A percentile compares a stretch with the other conserved stretches of the same genome.
These are phyloP conservation scores for Colletotrichum siamense DNA, from an alignment of 2,329 filamentous ascomycete species.

Conservation along the genomic window DNA sequence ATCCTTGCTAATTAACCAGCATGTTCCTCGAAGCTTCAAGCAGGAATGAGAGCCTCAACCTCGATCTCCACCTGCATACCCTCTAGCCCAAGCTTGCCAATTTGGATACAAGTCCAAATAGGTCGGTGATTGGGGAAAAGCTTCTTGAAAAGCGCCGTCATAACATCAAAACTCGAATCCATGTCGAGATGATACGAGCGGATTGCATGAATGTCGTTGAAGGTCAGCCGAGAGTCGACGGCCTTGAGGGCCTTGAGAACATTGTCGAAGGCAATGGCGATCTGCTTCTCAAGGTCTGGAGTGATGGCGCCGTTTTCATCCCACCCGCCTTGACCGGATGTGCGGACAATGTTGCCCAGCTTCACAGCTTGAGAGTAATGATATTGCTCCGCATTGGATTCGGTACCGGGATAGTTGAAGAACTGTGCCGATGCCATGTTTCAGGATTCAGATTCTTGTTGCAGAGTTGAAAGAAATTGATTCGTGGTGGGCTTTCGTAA, in stretches of 20 bases:
- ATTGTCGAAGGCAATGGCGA: slow-evolving; percentile 40
- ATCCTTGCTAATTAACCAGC: not conserved
- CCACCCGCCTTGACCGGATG: slow-evolving; percentile 31
- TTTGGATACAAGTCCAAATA: slow-evolving; percentile 59
- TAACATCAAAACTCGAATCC: slow-evolving; percentile 34
- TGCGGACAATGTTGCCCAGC: slow-evolving; percentile 28
- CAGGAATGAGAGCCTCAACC: slow-evolving; percentile 44
- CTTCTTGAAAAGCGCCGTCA: slow-evolving; percentile 52
- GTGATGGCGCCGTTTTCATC: slow-evolving; percentile 24
- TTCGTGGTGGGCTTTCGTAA: not conserved
- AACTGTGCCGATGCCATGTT: slow-evolving; percentile 10
- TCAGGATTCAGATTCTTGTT: not conserved
- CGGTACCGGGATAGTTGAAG: slow-evolving; percentile 21
- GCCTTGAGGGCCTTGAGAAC: slow-evolving; percentile 27
- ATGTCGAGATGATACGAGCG: slow-evolving; percentile 30
- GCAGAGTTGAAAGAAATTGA: not conserved
- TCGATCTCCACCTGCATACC: slow-evolving; percentile 66
- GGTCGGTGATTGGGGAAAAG: slow-evolving; percentile 59
- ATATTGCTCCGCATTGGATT: slow-evolving; percentile 26
- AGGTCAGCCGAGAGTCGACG: slow-evolving; percentile 34
- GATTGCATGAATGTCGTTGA: slow-evolving; percentile 30
- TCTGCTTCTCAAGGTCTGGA: slow-evolving; percentile 39
- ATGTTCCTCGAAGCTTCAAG: not conserved
- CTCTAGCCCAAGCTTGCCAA: slow-evolving; percentile 48
- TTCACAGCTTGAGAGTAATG: slow-evolving; percentile 33